Base-by-base conservation (phyloP, 257 asterid genomes). In the Ocimum tenuiflorum region DNA sequence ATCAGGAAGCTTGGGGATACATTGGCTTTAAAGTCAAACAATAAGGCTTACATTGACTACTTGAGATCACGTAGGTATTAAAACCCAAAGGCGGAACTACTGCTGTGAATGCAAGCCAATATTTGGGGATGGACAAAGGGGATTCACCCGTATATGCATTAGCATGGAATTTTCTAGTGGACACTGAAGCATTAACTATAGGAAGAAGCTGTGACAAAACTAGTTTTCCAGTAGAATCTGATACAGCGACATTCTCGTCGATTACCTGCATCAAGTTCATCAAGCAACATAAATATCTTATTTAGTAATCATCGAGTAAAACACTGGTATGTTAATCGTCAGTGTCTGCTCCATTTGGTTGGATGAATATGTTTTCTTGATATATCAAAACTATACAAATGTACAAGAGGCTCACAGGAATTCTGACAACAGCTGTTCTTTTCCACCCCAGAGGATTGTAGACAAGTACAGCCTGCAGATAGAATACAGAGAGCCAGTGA, bases 381-480 rank as follows among this genome's bases (percentile, higher is more conserved):
- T 42, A 2, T 12, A 42, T 11, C 12, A 36, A 36, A 36, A 36
- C 12, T 36, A 36, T 14, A 63, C 13, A 13, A 19, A 58, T 18
- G 58, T 33, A 22, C 56, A 20, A 70, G 67, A 65, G 66, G 79
- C 95, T 90, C 74, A 94, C 99, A 22, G 97, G 99, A 68, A 94
- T 80, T 75, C 90, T 86, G 74, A 90, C 87, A 18, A 94, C 81
- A 60, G 79, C 79, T 51, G 87, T 73, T 83, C 95, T 83, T 79
- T 86, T 86, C 96, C 96, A 94, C 52, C 99, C 97, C 24, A 94
- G 74, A 64, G 97, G 75, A 60, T 90, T 94, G 84, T 94, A 94
- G 73, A 90, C 85, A 48, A 89, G 84, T 63, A 88, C 89, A 69
- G 79, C 89, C 99, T 94, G 73, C 73, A 73, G 49, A 70, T 15